Conservation (phyloP, 805 yeast species). For the Suhomyces sp. region DNA sequence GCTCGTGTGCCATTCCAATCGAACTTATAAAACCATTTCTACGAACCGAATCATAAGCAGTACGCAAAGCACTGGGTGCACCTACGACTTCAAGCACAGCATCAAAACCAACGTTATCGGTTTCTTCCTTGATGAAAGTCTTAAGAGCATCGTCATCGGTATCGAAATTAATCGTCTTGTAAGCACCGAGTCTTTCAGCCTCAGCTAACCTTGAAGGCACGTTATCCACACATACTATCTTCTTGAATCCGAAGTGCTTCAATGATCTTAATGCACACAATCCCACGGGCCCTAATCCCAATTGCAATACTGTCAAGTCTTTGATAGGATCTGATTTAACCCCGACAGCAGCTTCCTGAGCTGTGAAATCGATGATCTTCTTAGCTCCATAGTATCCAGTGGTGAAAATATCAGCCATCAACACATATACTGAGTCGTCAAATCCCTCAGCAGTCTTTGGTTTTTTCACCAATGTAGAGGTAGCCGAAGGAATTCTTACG, state of each 20-base stretch:
- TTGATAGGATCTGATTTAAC: slow-evolving; percentile 9
- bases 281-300: slow-evolving; percentile 65
- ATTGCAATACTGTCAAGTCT: slow-evolving; percentile 45
- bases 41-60: slow-evolving; percentile 54
- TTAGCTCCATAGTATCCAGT: slow-evolving; percentile 62
- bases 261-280: slow-evolving; percentile 50
- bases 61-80: slow-evolving; percentile 47
- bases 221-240: slow-evolving; percentile 48
- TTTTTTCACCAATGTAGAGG: slow-evolving; percentile 45
- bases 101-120: slow-evolving; percentile 55
- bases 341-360: slow-evolving; percentile 28
- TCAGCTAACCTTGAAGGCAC: slow-evolving; percentile 46
- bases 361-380: slow-evolving; percentile 44
- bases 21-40: slow-evolving; percentile 58
- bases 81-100: slow-evolving; percentile 64
- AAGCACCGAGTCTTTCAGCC: slow-evolving; percentile 51
- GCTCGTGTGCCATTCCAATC: slow-evolving; percentile 61
- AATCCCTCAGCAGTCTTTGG: slow-evolving; percentile 29
- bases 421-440: slow-evolving; percentile 47
- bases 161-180: slow-evolving; percentile 44
- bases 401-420: slow-evolving; percentile 65
- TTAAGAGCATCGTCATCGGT: slow-evolving; percentile 28
- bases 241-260: slow-evolving; percentile 43
- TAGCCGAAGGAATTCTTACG: slow-evolving; percentile 58
- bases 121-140: slow-evolving; percentile 32